Base-by-base conservation (phyloP, 495 filamentous ascomycete genomes). In the Aspergillus asperescens region DNA sequence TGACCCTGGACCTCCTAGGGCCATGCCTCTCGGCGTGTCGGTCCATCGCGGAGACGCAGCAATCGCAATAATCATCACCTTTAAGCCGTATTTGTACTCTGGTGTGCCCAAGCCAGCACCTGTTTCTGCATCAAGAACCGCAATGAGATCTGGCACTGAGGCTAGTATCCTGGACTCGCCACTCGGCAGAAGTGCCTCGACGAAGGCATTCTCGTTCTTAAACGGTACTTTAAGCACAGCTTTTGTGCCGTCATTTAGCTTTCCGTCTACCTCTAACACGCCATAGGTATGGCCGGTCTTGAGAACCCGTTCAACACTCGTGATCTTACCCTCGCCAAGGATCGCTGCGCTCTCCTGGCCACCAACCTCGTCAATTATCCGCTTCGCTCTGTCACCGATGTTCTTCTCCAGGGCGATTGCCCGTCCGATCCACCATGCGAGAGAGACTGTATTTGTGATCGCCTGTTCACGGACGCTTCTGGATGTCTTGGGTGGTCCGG, bases 171-270 rank as follows among this genome's bases (percentile, higher is more conserved):
- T 70, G 37, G 76, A 62, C 40, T 40, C 70, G 54, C 67, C 68
- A 20, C 61, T 53, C 1, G 51, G 51, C 5, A 46, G 31, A n/a
- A 62, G 57, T 28, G 69, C 62, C 37, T 70, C 72, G 5, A 77
- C 81, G 13, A 76, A 70, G 15, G 83, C 79, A 57, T 84, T 85
- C 58, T 85, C 82, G 60, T 84, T 84, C 66, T 83, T 82, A 65
- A 84, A 83, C 1, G 81, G 80, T 70, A 73, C 29, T 29, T 55
- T 56, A 19, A 57, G 51, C 10, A 27, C 31, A 9, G 55, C 62
- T n/a, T 66, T 63, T 1, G 67, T 76, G 28, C 68, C 54, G 76
- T 76, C 61, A 71, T 73, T 8, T 73, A 80, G 60, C 77, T 78
- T 32, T 72, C 65, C 56, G 79, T 78, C 16, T 7, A 62, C 50